Evolutionary conservation across 805 yeast genomes (phyloP).

Genomic region (Starmera pachycereana): DNA sequence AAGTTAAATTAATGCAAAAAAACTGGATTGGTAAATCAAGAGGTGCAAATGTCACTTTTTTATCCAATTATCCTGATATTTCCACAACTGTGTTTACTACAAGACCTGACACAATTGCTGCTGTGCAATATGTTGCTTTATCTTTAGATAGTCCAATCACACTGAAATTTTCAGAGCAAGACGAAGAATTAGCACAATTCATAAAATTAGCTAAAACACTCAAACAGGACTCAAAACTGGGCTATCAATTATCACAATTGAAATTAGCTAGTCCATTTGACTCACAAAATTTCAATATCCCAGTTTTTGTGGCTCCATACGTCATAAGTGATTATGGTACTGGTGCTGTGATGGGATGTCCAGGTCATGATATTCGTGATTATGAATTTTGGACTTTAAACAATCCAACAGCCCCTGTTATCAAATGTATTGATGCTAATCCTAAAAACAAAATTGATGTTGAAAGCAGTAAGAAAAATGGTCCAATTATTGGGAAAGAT

Average conservation of each 20-base stretch:
- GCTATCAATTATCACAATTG: conserved; percentile 38
- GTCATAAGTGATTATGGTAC: conserved; percentile 77
- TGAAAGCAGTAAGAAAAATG: not conserved
- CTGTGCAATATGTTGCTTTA: conserved; percentile 76
- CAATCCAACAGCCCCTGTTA: conserved; percentile 27
- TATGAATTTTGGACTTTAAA: conserved; percentile 67
- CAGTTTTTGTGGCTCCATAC: conserved; percentile 85
- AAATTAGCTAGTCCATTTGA: conserved; percentile 51
- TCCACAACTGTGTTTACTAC: conserved; percentile 64
- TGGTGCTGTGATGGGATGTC: conserved; percentile 98
- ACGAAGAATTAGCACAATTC: conserved; percentile 35
- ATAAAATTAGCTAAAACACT: conserved; percentile 26
- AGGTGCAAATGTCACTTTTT: conserved; percentile 64
- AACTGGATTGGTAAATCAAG: conserved; percentile 90
- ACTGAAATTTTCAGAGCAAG: conserved; percentile 23
- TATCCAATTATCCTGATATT: conserved; percentile 13
- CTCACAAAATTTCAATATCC: conserved; percentile 33
- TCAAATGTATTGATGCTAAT: conserved; percentile 11
- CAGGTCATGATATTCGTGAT: conserved; percentile 87
- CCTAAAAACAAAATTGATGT: conserved; percentile 5
- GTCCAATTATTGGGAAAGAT: conserved; percentile 28
- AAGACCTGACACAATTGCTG: conserved; percentile 77
- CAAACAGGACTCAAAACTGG: conserved; percentile 45
- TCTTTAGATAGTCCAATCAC: conserved; percentile 63
- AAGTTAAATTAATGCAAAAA: conserved; percentile 82